Evolutionary conservation across 2,329 filamentous ascomycete genomes (phyloP).

Genomic region (Ciborinia camelliae): DNA sequence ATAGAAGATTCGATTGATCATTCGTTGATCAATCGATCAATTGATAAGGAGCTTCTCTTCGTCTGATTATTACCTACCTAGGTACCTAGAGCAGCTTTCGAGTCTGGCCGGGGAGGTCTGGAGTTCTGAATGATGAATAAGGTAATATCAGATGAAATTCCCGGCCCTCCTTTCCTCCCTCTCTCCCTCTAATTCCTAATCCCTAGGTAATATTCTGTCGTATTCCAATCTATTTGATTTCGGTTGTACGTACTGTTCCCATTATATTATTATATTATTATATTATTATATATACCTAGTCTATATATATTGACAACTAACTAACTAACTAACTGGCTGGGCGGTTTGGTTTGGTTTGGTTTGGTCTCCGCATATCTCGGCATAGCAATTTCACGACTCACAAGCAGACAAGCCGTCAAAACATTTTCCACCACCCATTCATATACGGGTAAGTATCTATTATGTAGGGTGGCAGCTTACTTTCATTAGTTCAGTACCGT

Average conservation of each 20-base stretch:
- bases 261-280: no score
- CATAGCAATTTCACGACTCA: background rate
- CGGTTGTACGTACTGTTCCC: background rate
- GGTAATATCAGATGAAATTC: conserved; percentile 3
- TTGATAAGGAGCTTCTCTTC: background rate
- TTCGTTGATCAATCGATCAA: no score
- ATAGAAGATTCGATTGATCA: conserved; percentile 4
- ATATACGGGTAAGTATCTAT: background rate
- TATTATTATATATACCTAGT: no score
- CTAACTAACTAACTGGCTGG: no score
- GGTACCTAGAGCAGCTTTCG: background rate
- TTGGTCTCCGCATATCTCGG: conserved; percentile 15
- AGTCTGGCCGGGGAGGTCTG: no score
- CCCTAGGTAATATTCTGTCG: background rate
- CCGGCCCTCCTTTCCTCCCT: background rate
- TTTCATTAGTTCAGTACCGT: background rate
- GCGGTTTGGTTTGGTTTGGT: no score
- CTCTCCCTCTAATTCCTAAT: background rate
- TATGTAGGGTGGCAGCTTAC: conserved; percentile 3
- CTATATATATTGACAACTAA: conserved; percentile 3
- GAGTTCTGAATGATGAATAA: background rate
- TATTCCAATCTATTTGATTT: conserved; percentile 7
- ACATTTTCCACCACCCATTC: conserved; percentile 3
- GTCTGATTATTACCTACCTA: background rate
- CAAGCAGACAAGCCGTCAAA: background rate